Percentiles rank a stretch among this genome's conserved stretches.
Evolutionary conservation across 805 yeast genomes (phyloP).

Genomic region (Ogataea ganodermae): DNA sequence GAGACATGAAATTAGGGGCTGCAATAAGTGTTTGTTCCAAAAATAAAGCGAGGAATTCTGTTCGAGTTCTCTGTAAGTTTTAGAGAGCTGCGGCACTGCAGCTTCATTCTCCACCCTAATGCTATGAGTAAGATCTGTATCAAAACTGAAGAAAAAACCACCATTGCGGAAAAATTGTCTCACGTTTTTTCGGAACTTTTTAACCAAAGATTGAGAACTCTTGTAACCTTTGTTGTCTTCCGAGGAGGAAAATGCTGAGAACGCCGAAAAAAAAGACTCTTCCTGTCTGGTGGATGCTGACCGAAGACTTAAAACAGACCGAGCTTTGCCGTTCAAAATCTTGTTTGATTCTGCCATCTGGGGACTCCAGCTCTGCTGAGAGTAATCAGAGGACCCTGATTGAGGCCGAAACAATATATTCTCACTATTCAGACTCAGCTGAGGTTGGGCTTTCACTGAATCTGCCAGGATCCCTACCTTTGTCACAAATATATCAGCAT

Average conservation of each 20-base stretch:
- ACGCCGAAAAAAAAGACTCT: background rate
- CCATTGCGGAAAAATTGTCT: constrained; percentile 19
- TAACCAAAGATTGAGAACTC: constrained; percentile 13
- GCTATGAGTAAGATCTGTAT: constrained; percentile 15
- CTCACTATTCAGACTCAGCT: constrained; percentile 19
- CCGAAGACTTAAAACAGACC: constrained; percentile 5
- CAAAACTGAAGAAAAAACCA: constrained; percentile 27
- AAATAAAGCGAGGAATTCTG: constrained; percentile 17
- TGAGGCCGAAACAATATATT: constrained; percentile 6
- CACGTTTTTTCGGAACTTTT: constrained; percentile 18
- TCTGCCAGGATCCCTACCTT: constrained; percentile 24
- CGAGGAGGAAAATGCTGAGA: background rate
- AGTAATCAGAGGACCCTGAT: background rate
- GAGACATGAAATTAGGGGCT: constrained; percentile 12
- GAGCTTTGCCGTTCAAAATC: background rate
- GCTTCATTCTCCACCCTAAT: background rate
- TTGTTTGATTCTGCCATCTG: background rate
- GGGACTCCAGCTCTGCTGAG: background rate
- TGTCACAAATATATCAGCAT: constrained; percentile 18
- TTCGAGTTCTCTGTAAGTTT: background rate
- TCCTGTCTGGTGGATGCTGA: constrained; percentile 3
- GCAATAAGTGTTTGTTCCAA: constrained; percentile 24
- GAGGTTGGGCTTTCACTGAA: constrained; percentile 24
- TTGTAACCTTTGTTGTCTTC: background rate
- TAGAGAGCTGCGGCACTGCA: constrained; percentile 1